Conservation (phyloP, 805 yeast genomes). For the Ogataea glucozyma region DNA sequence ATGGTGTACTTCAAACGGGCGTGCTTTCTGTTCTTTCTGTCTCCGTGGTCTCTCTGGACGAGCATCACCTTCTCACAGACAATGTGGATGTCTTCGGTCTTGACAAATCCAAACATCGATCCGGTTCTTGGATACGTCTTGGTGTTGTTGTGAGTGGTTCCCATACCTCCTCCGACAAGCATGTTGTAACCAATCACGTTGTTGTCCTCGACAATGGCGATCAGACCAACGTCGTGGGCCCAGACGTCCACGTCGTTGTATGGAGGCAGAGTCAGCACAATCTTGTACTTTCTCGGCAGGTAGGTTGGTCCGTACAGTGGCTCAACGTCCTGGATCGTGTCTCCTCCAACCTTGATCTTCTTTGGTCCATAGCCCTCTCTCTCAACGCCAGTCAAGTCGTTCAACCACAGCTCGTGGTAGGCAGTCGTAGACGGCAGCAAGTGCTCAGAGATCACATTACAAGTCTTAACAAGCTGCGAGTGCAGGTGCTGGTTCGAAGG, state of each 20-base stretch:
- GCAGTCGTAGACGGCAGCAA: conserved; percentile 91
- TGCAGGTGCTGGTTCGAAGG: conserved; percentile 85
- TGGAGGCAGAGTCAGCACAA: conserved; percentile 94
- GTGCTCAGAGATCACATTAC: conserved; percentile 71
- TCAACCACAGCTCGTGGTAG: conserved; percentile 93
- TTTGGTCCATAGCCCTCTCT: conserved; percentile 80
- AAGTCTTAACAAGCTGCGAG: conserved; percentile 63
- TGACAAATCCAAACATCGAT: conserved; percentile 75
- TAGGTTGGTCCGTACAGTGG: conserved; percentile 87
- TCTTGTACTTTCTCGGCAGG: conserved; percentile 93
- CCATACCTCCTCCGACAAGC: conserved; percentile 98
- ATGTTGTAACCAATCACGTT: conserved; percentile 80
- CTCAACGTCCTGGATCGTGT: conserved; percentile 78
- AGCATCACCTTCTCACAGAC: conserved; percentile 92
- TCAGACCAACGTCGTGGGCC: conserved; percentile 91
- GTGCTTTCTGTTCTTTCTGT: conserved; percentile 93
- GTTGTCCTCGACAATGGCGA: conserved; percentile 76
- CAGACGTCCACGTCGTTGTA: conserved; percentile 95
- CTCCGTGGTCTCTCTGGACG: conserved; percentile 93
- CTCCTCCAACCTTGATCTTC: conserved; percentile 86
- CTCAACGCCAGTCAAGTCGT: conserved; percentile 32
- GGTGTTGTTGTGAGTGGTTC: conserved; percentile 93
- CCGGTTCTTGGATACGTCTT: conserved; percentile 97
- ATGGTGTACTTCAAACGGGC: conserved; percentile 96
- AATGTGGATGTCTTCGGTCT: conserved; percentile 63